phyloP scores from a whole-genome alignment of 495 filamentous ascomycete genomes.

The Rostrohypoxylon terebratum region DNA sequence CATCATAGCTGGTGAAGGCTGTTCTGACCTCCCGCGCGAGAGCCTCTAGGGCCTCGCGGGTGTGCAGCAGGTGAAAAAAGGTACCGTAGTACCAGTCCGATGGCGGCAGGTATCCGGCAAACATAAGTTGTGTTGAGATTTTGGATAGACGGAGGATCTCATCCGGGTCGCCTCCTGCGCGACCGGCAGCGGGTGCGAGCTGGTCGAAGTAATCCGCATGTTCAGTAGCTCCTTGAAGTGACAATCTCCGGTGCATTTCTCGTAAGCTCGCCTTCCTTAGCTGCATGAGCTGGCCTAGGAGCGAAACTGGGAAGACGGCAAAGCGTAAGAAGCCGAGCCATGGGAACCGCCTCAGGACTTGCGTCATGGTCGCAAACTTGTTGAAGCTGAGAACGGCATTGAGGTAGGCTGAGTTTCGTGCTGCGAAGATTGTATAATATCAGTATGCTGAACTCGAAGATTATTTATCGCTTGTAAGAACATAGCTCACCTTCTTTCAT shows the following conservation, averaged over 20 bases:
- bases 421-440: background rate
- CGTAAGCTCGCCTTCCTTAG: background rate
- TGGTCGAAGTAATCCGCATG: background rate
- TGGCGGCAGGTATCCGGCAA: background rate
- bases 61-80: background rate
- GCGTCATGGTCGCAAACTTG: constrained; percentile 7
- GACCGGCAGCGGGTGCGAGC: background rate
- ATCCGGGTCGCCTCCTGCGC: background rate
- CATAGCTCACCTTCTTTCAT: background rate
- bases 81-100: background rate
- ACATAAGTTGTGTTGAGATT: background rate
- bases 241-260: background rate
- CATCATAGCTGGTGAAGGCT: background rate
- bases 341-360: constrained; percentile 1
- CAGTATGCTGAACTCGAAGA: background rate
- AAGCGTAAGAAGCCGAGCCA: background rate
- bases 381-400: constrained; percentile 5
- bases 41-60: background rate
- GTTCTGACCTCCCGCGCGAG: background rate
- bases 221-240: background rate
- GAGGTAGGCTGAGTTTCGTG: constrained; percentile 1
- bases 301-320: background rate
- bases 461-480: background rate
- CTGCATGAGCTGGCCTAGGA: background rate
- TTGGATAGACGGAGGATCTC: background rate